Evolutionary conservation across 345 rosid species (phyloP), one percentile per base, ranked within the genome.

Genomic region (Acer campestre): DNA sequence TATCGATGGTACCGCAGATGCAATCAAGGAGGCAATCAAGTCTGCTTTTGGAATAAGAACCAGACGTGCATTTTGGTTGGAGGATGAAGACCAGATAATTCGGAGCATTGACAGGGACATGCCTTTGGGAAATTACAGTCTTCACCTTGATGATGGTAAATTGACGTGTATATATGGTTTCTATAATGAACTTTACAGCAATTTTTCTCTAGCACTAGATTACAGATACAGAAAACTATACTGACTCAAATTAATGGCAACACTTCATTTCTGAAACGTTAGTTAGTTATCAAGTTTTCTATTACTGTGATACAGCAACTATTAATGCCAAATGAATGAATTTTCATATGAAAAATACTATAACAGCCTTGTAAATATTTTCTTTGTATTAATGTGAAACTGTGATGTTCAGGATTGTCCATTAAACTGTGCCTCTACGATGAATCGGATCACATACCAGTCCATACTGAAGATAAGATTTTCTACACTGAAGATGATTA

Each of bases 401-500:
- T 80, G 27, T 29, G 64, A 38, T 35, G 55, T 83, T 51, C 87
- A 92, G 98, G 99, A 78, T 82, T 96, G 79, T 88, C 90, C 44
- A 89, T 94, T 79, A 91, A 95, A 66, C 86, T 96, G 46, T 94
- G 92, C 82, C 85, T 91, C 75, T 96, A 91, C 11, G 98, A 91
- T 46, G 98, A 93, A 65, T 85, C 98, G 4, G 92, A 94, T 77
- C 97, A 92, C 80, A 76, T 94, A 23, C 89, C 93, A 4, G 93
- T 94, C 68, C 98, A 96, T 76, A 84, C 94, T 0, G 98, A 94
- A 84, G 99, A 96, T 74, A 94, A 91, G 75, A 79, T 86, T 6
- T 92, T 96, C 85, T 96, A 94, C 83, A 90, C 90, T 0, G 98
- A 95, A 83, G 98, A 92, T 38, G 98, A 96, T 81, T 96, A 91